phyloP scores from a whole-genome alignment of 2,329 filamentous ascomycete species.

The Seiridium unicorne region DNA sequence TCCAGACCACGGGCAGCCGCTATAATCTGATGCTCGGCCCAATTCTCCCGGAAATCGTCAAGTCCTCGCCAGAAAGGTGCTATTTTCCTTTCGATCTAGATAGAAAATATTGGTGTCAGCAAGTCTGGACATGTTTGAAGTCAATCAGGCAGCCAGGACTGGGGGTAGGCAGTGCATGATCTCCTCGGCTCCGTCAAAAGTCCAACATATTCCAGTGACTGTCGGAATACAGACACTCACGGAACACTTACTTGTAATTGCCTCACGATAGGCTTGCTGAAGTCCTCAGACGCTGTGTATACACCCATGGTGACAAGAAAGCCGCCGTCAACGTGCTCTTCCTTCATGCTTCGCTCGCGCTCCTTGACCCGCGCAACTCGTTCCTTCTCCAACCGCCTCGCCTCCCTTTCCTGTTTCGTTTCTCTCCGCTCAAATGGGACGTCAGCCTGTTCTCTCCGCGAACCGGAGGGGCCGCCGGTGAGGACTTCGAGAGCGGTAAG shows the following conservation, averaged over 20 bases:
- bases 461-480: conserved; percentile 33
- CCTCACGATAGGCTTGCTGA: conserved; percentile 82
- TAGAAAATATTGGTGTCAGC: not conserved
- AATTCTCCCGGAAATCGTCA: conserved; percentile 82
- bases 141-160: too few relatives aligned
- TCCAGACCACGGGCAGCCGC: conserved; percentile 82
- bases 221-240: not conserved
- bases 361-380: conserved; percentile 74
- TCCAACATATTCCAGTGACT: not conserved
- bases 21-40: conserved; percentile 94
- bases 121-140: too few relatives aligned
- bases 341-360: conserved; percentile 82
- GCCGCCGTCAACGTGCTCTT: conserved; percentile 92
- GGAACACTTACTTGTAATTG: conserved; percentile 74
- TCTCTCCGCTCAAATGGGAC: conserved; percentile 67
- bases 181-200: too few relatives aligned
- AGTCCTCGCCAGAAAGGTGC: conserved; percentile 96
- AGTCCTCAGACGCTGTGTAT: conserved; percentile 91
- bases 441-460: conserved; percentile 31
- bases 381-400: conserved; percentile 80
- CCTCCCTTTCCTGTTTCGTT: conserved; percentile 88
- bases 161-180: too few relatives aligned
- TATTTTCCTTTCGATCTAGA: conserved; percentile 83
- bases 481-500: conserved; percentile 44
- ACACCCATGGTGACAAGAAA: conserved; percentile 92